Percentiles rank a stretch among this genome's conserved stretches.
Evolutionary conservation across 2,329 filamentous ascomycete genomes (phyloP).

Genomic region (Colletotrichum cordylinicola): DNA sequence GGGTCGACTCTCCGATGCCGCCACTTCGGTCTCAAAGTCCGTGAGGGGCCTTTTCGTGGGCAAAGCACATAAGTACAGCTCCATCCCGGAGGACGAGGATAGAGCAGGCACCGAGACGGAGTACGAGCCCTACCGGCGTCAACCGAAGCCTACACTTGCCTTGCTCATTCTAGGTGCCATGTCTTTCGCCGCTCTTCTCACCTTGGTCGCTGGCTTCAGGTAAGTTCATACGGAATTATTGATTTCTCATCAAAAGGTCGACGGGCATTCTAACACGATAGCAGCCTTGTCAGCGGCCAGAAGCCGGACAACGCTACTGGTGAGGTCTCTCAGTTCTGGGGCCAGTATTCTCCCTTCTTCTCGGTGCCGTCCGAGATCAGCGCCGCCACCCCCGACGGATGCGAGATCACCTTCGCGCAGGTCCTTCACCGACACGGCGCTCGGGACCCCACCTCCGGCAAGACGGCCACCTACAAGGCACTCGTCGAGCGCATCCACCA

Average conservation of each 20-base stretch:
- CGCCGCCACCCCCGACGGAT: constrained; percentile 66
- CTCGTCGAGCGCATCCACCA: constrained; percentile 69
- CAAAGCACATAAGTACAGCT: constrained; percentile 32
- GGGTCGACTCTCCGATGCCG: constrained; percentile 14
- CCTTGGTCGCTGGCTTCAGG: constrained; percentile 5
- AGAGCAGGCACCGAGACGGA: constrained; percentile 9
- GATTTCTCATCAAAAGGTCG: background rate
- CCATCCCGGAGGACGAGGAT: constrained; percentile 26
- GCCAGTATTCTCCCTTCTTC: constrained; percentile 88
- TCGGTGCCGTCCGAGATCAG: constrained; percentile 72
- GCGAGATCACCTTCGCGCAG: constrained; percentile 79
- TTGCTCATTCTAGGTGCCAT: constrained; percentile 26
- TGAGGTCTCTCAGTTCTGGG: constrained; percentile 72
- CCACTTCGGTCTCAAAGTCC: constrained; percentile 14
- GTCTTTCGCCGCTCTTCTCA: constrained; percentile 14
- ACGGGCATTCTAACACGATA: background rate
- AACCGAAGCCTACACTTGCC: constrained; percentile 23
- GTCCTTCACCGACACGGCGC: constrained; percentile 86
- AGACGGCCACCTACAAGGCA: constrained; percentile 67
- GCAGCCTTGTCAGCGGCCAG: constrained; percentile 21
- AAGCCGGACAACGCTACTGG: background rate
- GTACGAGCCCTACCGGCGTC: constrained; percentile 20
- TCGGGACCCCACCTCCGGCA: constrained; percentile 76
- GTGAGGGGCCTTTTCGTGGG: constrained; percentile 23
- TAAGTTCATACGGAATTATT: background rate